A percentile compares a stretch with the other conserved stretches of the same genome.
Conservation (phyloP, 495 filamentous ascomycete species). For the Trichoderma orchidacearum region DNA sequence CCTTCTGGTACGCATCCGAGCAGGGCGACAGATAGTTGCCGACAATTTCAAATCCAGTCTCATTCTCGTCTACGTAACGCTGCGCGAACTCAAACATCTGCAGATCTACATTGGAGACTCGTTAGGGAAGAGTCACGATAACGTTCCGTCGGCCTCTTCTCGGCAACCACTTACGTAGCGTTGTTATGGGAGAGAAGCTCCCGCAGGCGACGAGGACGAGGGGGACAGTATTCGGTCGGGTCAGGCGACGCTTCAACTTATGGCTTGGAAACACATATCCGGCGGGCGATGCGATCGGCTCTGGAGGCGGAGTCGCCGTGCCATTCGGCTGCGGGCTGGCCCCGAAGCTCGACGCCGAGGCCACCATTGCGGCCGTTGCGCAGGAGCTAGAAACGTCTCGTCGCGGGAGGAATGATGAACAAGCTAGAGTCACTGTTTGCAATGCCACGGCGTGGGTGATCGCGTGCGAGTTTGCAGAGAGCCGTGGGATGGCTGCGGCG, state of each 20-base stretch:
- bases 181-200: slow-evolving; percentile 66
- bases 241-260: slow-evolving; percentile 48
- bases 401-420: no score
- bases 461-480: no score
- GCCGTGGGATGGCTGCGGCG: no score
- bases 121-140: slow-evolving; percentile 7
- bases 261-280: slow-evolving; percentile 55
- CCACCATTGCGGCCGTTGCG: no score
- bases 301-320: background rate
- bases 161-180: background rate
- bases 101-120: slow-evolving; percentile 58
- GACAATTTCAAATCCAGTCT: slow-evolving; percentile 64
- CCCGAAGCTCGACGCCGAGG: background rate
- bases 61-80: slow-evolving; percentile 59
- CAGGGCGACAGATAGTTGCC: slow-evolving; percentile 73
- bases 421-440: no score
- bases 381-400: no score
- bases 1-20: slow-evolving; percentile 79
- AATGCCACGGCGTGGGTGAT: no score
- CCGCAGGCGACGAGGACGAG: slow-evolving; percentile 70
- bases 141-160: no score
- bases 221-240: slow-evolving; percentile 50
- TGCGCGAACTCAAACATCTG: slow-evolving; percentile 91
- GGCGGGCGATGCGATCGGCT: slow-evolving; percentile 8
- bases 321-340: background rate